phyloP scores from a whole-genome alignment of 345 rosid species.

The Anastatica hierochuntica region DNA sequence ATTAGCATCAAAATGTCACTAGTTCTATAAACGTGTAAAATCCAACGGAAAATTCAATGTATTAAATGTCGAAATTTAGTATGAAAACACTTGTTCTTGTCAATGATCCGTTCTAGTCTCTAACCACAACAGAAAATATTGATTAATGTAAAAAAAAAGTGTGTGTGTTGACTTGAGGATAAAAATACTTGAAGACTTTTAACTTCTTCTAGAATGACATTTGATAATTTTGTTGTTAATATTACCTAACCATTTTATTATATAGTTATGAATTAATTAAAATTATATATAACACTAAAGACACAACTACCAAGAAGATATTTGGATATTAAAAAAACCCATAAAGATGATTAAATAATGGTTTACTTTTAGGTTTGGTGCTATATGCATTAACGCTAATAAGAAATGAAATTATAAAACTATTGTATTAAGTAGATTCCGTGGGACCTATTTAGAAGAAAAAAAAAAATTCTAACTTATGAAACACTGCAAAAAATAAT shows the following conservation, averaged over 20 bases:
- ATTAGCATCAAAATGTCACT: background rate
- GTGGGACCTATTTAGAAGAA: too few relatives aligned
- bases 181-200: too few relatives aligned
- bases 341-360: constrained; percentile 15
- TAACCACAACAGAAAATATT: too few relatives aligned
- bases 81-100: too few relatives aligned
- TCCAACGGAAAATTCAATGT: too few relatives aligned
- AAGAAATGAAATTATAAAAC: background rate
- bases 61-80: too few relatives aligned
- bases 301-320: constrained; percentile 10
- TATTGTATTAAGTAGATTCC: constrained; percentile 11
- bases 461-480: background rate
- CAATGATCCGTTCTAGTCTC: too few relatives aligned
- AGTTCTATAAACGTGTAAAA: too few relatives aligned
- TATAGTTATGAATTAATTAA: background rate
- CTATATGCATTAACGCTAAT: constrained; percentile 5
- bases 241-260: background rate
- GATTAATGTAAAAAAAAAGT: too few relatives aligned
- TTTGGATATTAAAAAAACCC: background rate
- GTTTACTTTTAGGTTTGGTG: constrained; percentile 21
- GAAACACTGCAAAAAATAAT: constrained; percentile 9
- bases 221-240: too few relatives aligned
- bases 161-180: too few relatives aligned
- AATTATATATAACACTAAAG: background rate
- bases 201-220: too few relatives aligned